Evolutionary conservation across 2,329 filamentous ascomycete genomes (phyloP).

Genomic region (Sporothrix euskadiensis): DNA sequence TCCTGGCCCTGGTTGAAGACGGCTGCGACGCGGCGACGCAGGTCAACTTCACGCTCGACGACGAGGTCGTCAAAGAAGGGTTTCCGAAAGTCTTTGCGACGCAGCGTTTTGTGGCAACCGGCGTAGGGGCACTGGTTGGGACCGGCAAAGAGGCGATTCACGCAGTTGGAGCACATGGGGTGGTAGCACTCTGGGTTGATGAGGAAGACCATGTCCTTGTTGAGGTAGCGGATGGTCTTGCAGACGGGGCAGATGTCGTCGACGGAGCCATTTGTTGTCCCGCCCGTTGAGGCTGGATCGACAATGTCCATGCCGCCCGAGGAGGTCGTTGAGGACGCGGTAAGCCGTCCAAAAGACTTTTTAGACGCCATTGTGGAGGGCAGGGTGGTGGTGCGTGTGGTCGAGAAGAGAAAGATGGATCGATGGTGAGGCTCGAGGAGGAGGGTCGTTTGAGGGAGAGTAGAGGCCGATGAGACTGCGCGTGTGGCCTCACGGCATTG

Average conservation of each 20-base stretch:
- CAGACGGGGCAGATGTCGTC: conserved; percentile 90
- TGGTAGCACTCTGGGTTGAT: conserved; percentile 99
- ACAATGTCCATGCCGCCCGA: not conserved
- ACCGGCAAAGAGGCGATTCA: conserved; percentile 90
- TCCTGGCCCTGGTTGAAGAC: conserved; percentile 88
- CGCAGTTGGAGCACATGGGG: conserved; percentile 96
- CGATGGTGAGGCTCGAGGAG: not conserved
- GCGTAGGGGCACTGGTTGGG: conserved; percentile 91
- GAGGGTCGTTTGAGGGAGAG: not conserved
- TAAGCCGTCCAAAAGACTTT: not conserved
- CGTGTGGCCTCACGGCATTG: conserved; percentile 3
- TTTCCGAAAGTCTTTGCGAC: conserved; percentile 78
- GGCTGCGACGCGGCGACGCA: conserved; percentile 72
- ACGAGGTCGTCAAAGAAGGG: conserved; percentile 88
- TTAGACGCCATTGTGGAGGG: conserved; percentile 21
- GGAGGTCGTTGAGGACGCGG: not conserved
- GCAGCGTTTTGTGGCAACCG: conserved; percentile 81
- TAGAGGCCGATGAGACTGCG: not conserved
- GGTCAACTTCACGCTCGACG: conserved; percentile 92
- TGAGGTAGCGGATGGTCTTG: conserved; percentile 95
- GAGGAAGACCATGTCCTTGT: conserved; percentile 88
- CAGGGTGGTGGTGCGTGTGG: too few species aligned
- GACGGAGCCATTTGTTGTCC: conserved; percentile 31
- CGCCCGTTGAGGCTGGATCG: conserved; percentile 4
- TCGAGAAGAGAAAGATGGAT: not conserved